Base-by-base conservation (phyloP, 2,329 filamentous ascomycete genomes). In the Thelonectria blattea region DNA sequence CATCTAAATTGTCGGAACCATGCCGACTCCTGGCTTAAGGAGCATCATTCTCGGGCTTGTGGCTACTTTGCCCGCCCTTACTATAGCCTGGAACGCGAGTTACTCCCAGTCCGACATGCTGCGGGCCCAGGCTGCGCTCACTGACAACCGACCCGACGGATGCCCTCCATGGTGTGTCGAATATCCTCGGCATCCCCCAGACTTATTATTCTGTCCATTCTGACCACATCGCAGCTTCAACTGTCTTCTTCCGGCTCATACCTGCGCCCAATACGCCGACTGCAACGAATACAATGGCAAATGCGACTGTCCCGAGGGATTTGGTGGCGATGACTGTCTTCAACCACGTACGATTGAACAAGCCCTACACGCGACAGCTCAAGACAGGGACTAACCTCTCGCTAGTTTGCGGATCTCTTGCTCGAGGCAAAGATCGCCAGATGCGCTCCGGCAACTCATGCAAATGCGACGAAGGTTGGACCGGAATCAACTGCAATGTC, bases 401-500 rank as follows among this genome's bases (percentile, higher is more conserved):
- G 14, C 10, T 50, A 84, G 88, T 97, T 7, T 99, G 95, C 73
- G 95, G 94, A 58, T 95, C 93, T 39, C 83, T 97, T 42, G 87
- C 91, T 41, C 89, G 92, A 69, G 93, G 93, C 65, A 84, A 85
- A 67, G 88, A 98, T 70, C 86, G 95, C 68, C 86, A 89, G 20
- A 88, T 91, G 73, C 87, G 95, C 72, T 80, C 87, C 53, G 88
- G 86, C 64, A 83, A 88, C 59, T 80, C 82, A 42, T 99, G 95
- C 78, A 81, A 92, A 43, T 99, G 95, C 76, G 90, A 93, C 72
- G 91, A 96, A 39, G 95, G 95, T 57, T 99, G 95, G 95, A 86
- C 86, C 42, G 95, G 95, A 65, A 94, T 99, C 79, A 99, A 99
- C 81, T 99, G 95, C 85, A 99, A 95, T 71, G 92, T 99, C 58